Base-by-base conservation (phyloP, 2,329 filamentous ascomycete genomes). In the Trichoderma sp. region DNA sequence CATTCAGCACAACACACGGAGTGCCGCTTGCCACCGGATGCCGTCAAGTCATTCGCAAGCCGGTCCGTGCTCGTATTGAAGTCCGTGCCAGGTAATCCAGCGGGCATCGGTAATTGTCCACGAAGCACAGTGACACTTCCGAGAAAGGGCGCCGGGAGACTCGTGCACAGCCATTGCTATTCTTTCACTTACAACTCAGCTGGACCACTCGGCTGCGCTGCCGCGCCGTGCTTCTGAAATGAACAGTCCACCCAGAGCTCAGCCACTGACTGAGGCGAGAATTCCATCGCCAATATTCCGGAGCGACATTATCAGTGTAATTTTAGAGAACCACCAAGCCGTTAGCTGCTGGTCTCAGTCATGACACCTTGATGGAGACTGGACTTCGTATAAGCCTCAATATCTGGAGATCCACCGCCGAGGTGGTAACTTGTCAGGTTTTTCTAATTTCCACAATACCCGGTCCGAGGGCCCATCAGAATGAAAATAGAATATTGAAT, bases 151-250 rank as follows among this genome's bases (percentile, higher is more conserved):
- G 21, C 65, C 45, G 27, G n/a, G 45, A 41, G 71, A 74, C 63
- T 75, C 72, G 64, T 75, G 63, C 53, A 41, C 64, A 29, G 62
- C 41, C 33, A 24, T 65, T 65, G 71, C 71, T 66, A 18, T 66
- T 38, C 45, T 65, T 33, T 41, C 12, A 18, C 27, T 41, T 66
- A 18, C 53, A 16, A 12, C 29, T 31, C 29, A 60, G 67, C 66
- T 64, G 38, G 62, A 60, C 75, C 62, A 75, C 69, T 74, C 75
- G 75, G 75, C 75, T 62, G 29, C 63, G 33, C 56, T 73, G 75
- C 75, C 75, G 75, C 29, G 29, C 21, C 18, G 31, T 50, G 53
- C n/a, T 3, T 38, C 35, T 53, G 69, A 75, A 75, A 75, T 75
- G 75, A 63, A 38, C 14, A 67, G 27, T 33, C 75, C 69, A 53